Conservation (phyloP, 805 yeast species). For the Yarrowia alimentaria region DNA sequence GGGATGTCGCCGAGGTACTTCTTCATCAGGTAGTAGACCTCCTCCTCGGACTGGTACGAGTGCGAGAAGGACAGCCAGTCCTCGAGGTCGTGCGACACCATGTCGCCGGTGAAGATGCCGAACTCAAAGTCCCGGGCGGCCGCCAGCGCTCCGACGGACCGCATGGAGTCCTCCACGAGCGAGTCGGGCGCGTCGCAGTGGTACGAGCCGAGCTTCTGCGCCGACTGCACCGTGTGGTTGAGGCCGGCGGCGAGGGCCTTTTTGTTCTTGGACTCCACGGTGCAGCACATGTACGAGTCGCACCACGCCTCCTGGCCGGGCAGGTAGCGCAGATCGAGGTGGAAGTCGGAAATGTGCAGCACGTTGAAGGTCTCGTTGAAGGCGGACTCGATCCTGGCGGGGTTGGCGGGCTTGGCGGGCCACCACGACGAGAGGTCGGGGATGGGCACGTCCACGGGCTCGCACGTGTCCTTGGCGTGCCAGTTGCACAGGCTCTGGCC, state of each 20-base stretch:
- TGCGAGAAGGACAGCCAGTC: constrained; percentile 48
- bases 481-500: constrained; percentile 59
- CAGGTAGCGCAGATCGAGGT: constrained; percentile 51
- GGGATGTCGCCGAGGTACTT: constrained; percentile 51
- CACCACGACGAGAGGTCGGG: constrained; percentile 31
- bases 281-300: constrained; percentile 60
- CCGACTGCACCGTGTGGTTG: constrained; percentile 46
- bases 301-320: constrained; percentile 47
- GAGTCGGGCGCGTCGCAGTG: constrained; percentile 67
- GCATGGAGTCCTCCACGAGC: constrained; percentile 57
- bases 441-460: neutral
- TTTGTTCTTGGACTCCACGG: constrained; percentile 33
- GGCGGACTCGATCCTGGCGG: constrained; percentile 42
- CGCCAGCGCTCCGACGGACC: constrained; percentile 45
- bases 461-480: constrained; percentile 28
- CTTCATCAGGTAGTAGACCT: constrained; percentile 54
- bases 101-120: constrained; percentile 69
- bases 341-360: constrained; percentile 66
- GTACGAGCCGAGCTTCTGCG: constrained; percentile 60
- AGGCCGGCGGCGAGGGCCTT: constrained; percentile 1
- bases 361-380: constrained; percentile 52
- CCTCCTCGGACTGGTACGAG: constrained; percentile 53
- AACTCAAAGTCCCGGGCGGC: constrained; percentile 50
- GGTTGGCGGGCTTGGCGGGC: constrained; percentile 48
- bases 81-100: constrained; percentile 59